A percentile compares a stretch with the other conserved stretches of the same genome.
Conservation (phyloP, 2,329 filamentous ascomycete species). For the Periconia digitata region DNA sequence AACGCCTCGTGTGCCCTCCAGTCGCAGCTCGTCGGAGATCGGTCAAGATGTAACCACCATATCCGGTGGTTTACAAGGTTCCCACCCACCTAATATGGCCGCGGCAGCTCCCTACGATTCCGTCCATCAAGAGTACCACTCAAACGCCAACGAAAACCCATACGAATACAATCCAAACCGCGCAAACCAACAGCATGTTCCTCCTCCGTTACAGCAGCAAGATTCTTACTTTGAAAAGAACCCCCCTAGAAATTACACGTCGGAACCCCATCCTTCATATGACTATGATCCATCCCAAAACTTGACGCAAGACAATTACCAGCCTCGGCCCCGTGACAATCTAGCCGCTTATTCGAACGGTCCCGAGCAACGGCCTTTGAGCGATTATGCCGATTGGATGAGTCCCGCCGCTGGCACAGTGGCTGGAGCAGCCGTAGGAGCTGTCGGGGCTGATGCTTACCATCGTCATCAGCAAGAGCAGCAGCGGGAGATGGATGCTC, state of each 20-base stretch:
- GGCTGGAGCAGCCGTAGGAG: slow-evolving; percentile 46
- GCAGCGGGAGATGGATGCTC: slow-evolving; percentile 1
- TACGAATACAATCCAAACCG: slow-evolving; percentile 14
- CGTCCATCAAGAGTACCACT: slow-evolving; percentile 4
- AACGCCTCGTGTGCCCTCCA: slow-evolving; percentile 76
- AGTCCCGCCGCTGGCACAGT: slow-evolving; percentile 53
- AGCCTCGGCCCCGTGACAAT: slow-evolving; percentile 11
- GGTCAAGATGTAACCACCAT: slow-evolving; percentile 64
- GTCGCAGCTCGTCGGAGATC: slow-evolving; percentile 67
- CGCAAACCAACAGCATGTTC: slow-evolving; percentile 12
- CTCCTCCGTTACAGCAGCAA: slow-evolving; percentile 10
- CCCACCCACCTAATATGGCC: slow-evolving; percentile 23
- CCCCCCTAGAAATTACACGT: slow-evolving; percentile 1
- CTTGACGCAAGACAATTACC: slow-evolving; percentile 2
- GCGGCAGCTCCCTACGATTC: slow-evolving; percentile 21
- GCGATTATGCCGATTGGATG: slow-evolving; percentile 58
- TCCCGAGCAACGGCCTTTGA: slow-evolving; percentile 36
- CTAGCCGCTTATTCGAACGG: slow-evolving; percentile 16
- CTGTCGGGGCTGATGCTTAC: slow-evolving; percentile 40
- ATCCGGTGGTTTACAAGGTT: slow-evolving; percentile 56
- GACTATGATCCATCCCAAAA: not conserved
- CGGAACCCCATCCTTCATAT: not conserved
- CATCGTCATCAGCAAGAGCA: slow-evolving; percentile 23
- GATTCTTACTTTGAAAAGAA: slow-evolving; percentile 16
- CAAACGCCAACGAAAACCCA: slow-evolving; percentile 9